Base-by-base conservation (phyloP, 2,329 filamentous ascomycete species). In the Exophiala dermatitidis region DNA sequence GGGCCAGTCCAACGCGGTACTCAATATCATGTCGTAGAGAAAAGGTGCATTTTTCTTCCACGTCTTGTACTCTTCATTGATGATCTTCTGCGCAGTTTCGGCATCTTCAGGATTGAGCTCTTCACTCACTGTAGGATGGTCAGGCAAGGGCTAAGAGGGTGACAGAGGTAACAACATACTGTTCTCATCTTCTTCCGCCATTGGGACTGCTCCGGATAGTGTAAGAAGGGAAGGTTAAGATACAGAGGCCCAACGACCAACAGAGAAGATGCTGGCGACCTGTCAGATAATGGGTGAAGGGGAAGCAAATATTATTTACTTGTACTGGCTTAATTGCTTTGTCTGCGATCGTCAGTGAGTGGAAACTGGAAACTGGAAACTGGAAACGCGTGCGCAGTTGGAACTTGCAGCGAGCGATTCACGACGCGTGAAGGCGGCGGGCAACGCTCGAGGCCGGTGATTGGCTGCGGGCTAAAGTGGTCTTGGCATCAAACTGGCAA, bases 1-100 rank as follows among this genome's bases (percentile, higher is more conserved):
- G 9, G 93, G 93, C 93, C 93, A 98, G 67, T 95, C 90, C 53
- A 98, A 77, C 38, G 94, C 94, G 60, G 89, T 95, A 65, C 90
- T 90, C 60, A 97, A 79, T 61, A 98, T 93, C 83, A 96, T 88
- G 70, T 98, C 93, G 71, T 98, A 98, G 64, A 98, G 85, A 68
- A 97, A 97, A 2, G 93, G 90, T 61, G 88, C 89, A 73, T 98
- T 98, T 78, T 98, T 98, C 79, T 98, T 98, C 93, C 93, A 98
- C 62, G 91, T 96, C 72, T 98, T 98, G 81, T 98, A 98, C 71
- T 98, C 93, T 90, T 64, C 38, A 49, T 63, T 63, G 56, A 63
- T 62, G 38, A 60, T 44, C 48, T 63, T 62, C 42, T 62, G 58
- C 40, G 60, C 61, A n/a, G 51, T 58, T 26, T 59, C 56, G n/a